Evolutionary conservation across 2,329 filamentous ascomycete genomes (phyloP).

Genomic region (Huntiella omanensis): DNA sequence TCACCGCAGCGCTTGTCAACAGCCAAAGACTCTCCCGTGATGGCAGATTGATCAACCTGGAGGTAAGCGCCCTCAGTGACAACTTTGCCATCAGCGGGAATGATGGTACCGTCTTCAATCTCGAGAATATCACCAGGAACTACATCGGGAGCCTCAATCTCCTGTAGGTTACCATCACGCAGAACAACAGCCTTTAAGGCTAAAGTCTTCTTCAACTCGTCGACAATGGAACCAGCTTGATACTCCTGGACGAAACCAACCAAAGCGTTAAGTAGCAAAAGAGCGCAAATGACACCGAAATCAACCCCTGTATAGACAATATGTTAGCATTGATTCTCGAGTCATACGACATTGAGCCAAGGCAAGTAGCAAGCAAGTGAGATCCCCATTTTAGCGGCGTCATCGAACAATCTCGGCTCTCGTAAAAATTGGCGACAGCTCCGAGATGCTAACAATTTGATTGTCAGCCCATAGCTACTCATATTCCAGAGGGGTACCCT

Average conservation of each 20-base stretch:
- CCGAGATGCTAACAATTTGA: no score
- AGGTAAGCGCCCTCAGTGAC: constrained; percentile 69
- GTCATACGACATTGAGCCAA: no score
- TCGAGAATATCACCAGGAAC: constrained; percentile 82
- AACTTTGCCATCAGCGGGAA: constrained; percentile 73
- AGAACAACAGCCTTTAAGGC: constrained; percentile 75
- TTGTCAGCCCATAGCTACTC: no score
- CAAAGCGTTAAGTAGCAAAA: constrained; percentile 64
- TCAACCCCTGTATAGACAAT: constrained; percentile 43
- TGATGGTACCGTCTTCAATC: constrained; percentile 75
- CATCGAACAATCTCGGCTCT: background rate
- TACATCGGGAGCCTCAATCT: constrained; percentile 66
- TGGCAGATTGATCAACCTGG: constrained; percentile 80
- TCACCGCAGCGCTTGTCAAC: constrained; percentile 76
- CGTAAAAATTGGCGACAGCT: no score
- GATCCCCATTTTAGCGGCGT: background rate
- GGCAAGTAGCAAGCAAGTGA: no score
- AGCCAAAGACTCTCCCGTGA: constrained; percentile 80
- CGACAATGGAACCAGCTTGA: constrained; percentile 78
- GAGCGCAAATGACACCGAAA: constrained; percentile 74
- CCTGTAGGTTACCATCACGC: constrained; percentile 56
- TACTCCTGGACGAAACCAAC: constrained; percentile 83
- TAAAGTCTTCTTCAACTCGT: constrained; percentile 77
- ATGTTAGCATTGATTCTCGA: constrained; percentile 1
- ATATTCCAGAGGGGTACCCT: background rate